Base-by-base conservation (phyloP, 441 rosid species). In the Euphorbia schlechtendalii region DNA sequence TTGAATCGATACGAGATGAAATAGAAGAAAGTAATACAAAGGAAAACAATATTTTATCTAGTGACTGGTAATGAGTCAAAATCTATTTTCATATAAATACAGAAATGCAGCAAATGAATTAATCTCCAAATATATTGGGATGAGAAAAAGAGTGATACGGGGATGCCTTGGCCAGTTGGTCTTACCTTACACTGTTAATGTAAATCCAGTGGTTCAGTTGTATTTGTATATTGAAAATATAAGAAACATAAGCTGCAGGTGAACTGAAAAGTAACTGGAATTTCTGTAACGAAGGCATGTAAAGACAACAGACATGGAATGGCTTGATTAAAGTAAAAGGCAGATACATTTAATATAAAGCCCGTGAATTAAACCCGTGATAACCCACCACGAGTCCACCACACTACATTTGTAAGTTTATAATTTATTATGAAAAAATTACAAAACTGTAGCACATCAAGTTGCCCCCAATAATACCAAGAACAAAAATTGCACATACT, bases 291-390 rank as follows among this genome's bases (percentile, higher is more conserved):
- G 21, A 24, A 38, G 25, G 59, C 68, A 54, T 64, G 51, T 49
- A 1, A 49, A 36, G 24, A 67, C 52, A 17, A 2, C 34, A 36
- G 25, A 67, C 52, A 17, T 2, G 38, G 15, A 49, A 18, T 18
- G 20, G 36, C 7, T 10, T 51, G 28, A 59, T 51, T 36, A n/a
- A 21, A 11, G 2, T 11, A 27, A 27, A 27, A 34, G 40, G 40
- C 34, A 11, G 11, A 30, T 27, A 24, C 13, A 38, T 51, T 34
- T 22, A 24, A 15, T 25, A 32, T 41, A 3, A 17, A 21, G 58
- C 54, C 71, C 65, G 71, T 60, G 71, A 59, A 59, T 32, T 24
- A n/a, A 59, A 52, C 53, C 52, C 28, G 71, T 60, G 59, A 68
- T 5, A 14, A 20, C 24, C 54, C 9, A 40, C 51, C 51, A 46